Evolutionary conservation across 352 stramenopile genomes (phyloP).

Genomic region (Phytophthora nicotianae): DNA sequence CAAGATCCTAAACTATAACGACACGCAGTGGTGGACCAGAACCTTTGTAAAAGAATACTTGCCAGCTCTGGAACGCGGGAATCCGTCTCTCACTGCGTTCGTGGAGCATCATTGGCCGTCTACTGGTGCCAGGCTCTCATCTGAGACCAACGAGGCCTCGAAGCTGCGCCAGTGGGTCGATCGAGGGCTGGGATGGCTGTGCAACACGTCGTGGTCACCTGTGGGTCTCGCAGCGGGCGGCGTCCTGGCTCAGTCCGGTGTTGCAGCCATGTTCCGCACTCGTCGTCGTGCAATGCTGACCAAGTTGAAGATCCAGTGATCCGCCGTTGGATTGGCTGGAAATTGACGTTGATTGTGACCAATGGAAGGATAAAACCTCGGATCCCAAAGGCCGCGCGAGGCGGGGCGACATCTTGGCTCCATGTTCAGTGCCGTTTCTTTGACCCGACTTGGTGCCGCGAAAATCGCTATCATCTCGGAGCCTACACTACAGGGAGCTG

Average conservation of each 20-base stretch:
- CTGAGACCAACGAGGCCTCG: not conserved
- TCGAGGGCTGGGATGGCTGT: conserved; percentile 18
- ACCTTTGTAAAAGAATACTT: conserved; percentile 47
- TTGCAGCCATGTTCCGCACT: conserved; percentile 19
- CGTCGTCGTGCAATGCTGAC: conserved; percentile 18
- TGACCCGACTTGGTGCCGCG: not conserved
- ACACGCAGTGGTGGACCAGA: conserved; percentile 54
- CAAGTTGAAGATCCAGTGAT: conserved; percentile 39
- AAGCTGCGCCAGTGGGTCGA: conserved; percentile 5
- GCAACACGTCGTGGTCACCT: conserved; percentile 22
- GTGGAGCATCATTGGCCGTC: conserved; percentile 45
- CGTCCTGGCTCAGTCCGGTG: conserved; percentile 16
- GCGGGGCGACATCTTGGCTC: conserved; percentile 21
- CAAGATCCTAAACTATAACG: conserved; percentile 34
- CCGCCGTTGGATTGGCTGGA: conserved; percentile 21
- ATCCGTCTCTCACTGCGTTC: conserved; percentile 50
- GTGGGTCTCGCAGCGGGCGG: conserved; percentile 18
- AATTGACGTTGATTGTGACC: conserved; percentile 7
- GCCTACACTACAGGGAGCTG: not conserved
- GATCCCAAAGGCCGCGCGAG: not conserved
- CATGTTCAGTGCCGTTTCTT: not conserved
- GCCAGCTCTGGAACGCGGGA: conserved; percentile 46
- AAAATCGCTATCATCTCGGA: not conserved
- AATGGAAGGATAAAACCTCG: conserved; percentile 12
- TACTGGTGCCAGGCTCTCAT: not conserved